Percentiles rank a stretch among this genome's conserved stretches.
phyloP scores from a whole-genome alignment of 2,329 filamentous ascomycete species.

The Ramichloridium luteum region DNA sequence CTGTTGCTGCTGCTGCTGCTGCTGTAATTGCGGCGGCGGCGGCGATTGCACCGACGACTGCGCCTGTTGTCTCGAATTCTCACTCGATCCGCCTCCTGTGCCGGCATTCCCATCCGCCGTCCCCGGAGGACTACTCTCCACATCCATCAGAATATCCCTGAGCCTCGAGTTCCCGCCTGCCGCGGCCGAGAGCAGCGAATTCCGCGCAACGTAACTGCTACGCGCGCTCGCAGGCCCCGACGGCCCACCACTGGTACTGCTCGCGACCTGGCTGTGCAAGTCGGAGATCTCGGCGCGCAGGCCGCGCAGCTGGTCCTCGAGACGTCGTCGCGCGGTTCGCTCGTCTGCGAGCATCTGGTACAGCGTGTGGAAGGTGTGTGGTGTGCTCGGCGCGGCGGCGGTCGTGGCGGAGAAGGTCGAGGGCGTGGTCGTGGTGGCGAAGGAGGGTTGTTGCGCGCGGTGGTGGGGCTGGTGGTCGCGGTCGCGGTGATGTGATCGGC shows the following conservation, averaged over 20 bases:
- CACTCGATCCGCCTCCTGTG: no score
- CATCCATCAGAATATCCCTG: not conserved
- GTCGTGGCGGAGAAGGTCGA: no score
- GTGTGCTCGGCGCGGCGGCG: no score
- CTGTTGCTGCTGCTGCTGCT: no score
- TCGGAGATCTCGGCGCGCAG: slow-evolving; percentile 20
- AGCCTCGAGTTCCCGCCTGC: not conserved
- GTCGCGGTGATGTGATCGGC: no score
- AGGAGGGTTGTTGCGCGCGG: slow-evolving; percentile 7
- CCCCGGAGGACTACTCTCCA: not conserved
- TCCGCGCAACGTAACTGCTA: not conserved
- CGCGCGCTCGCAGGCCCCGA: not conserved
- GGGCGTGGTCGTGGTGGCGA: no score
- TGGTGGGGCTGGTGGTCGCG: slow-evolving; percentile 5
- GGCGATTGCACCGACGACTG: no score
- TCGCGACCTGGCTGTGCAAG: slow-evolving; percentile 21
- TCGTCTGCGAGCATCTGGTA: slow-evolving; percentile 29
- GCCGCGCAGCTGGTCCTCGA: slow-evolving; percentile 21
- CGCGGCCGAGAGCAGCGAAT: not conserved
- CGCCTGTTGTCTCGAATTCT: no score
- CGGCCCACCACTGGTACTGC: slow-evolving; percentile 2
- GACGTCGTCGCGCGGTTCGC: slow-evolving; percentile 23
- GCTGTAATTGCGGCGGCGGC: no score
- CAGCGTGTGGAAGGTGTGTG: slow-evolving; percentile 24
- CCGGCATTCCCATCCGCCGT: no score